Percentiles rank a stretch among this genome's conserved stretches.
Evolutionary conservation across 768 basidiomycete genomes (phyloP).

Genomic region (Dendrothele bispora): DNA sequence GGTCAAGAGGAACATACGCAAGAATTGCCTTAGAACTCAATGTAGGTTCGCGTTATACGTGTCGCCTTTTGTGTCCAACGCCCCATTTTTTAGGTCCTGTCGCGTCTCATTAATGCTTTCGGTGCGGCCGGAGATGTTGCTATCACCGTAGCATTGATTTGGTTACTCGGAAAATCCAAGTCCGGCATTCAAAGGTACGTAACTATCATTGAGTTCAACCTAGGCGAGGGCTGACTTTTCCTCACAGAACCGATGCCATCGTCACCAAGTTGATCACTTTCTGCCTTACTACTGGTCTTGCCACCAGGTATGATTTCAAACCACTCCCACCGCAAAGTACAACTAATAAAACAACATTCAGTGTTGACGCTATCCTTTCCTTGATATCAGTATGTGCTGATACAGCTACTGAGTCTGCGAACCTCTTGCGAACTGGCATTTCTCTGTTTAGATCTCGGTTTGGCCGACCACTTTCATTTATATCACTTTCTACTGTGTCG

Average conservation of each 20-base stretch:
- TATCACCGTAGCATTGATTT: constrained; percentile 1
- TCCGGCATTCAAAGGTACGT: constrained; percentile 4
- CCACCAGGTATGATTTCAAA: not conserved
- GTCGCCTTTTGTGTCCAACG: not conserved
- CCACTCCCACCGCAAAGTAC: not conserved
- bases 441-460: too few relatives aligned
- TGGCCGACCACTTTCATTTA: too few relatives aligned
- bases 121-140: constrained; percentile 1
- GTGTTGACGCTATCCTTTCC: not conserved
- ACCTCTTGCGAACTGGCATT: too few relatives aligned
- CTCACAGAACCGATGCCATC: constrained; percentile 1
- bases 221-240: not conserved
- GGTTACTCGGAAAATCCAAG: not conserved
- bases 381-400: constrained; percentile 3
- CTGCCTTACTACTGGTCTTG: constrained; percentile 3
- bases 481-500: too few relatives aligned
- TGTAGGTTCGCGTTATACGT: not conserved
- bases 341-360: not conserved
- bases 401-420: too few relatives aligned
- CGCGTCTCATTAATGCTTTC: not conserved
- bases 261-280: constrained; percentile 4
- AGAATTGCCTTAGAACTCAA: not conserved
- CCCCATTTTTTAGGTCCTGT: constrained; percentile 1
- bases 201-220: not conserved
- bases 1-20: constrained; percentile 1